A percentile compares a stretch with the other conserved stretches of the same genome.
phyloP scores from a whole-genome alignment of 345 rosid species.

The Eucalyptus urophylla region DNA sequence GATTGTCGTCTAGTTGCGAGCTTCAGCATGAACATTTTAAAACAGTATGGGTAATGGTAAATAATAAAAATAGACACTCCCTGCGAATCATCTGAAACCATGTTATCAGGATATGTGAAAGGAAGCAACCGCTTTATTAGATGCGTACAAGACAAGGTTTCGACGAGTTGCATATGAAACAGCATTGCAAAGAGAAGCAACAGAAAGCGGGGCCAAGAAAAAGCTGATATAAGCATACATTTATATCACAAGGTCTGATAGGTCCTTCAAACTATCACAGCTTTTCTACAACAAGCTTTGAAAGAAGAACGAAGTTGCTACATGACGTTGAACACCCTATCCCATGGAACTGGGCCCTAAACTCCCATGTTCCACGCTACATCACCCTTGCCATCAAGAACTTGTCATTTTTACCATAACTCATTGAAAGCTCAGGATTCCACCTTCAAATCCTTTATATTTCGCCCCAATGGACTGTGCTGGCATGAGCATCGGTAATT shows the following conservation, averaged over 20 bases:
- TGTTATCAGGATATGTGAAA: not conserved
- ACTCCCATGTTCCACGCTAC: not conserved
- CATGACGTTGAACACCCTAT: not conserved
- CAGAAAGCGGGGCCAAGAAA: not conserved
- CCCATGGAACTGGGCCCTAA: not conserved
- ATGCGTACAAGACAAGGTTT: not conserved
- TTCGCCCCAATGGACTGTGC: not conserved
- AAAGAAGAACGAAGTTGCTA: not conserved
- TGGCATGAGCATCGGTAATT: not conserved
- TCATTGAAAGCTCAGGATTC: not conserved
- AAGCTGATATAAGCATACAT: not conserved
- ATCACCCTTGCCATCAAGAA: not conserved
- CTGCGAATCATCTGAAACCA: not conserved
- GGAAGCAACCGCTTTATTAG: not conserved
- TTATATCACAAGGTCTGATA: not conserved
- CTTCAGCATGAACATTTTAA: not conserved
- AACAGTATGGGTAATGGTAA: not conserved
- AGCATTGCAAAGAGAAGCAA: not conserved
- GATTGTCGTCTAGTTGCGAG: not conserved
- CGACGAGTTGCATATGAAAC: not conserved
- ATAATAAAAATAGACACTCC: not conserved
- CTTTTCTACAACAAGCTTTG: not conserved
- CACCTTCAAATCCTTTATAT: not conserved
- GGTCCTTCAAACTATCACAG: not conserved
- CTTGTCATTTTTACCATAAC: not conserved